Evolutionary conservation across 257 asterid species (phyloP).

Genomic region (Salvia hispanica): DNA sequence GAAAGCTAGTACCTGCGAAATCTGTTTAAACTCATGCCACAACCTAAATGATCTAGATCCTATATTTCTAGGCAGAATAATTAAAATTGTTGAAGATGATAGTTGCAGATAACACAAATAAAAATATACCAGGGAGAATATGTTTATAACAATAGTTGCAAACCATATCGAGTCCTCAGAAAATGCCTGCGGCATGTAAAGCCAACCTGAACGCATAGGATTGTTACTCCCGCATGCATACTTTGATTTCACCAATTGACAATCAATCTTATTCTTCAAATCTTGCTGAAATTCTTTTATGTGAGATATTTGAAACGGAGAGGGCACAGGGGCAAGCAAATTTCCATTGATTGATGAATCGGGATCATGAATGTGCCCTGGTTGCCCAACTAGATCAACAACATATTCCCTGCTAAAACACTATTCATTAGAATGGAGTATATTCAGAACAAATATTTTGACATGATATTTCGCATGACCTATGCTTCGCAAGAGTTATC

Average conservation of each 20-base stretch:
- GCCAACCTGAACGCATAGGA: constrained; percentile 58
- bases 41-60: not conserved
- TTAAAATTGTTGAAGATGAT: not conserved
- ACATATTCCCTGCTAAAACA: constrained; percentile 75
- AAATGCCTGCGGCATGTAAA: constrained; percentile 11
- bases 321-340: constrained; percentile 64
- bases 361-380: constrained; percentile 78
- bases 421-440: constrained; percentile 25
- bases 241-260: constrained; percentile 49
- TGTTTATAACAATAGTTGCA: not conserved
- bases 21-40: not conserved
- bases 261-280: constrained; percentile 37
- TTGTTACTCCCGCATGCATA: constrained; percentile 34
- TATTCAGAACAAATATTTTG: not conserved
- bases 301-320: constrained; percentile 82
- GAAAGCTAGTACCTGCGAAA: not conserved
- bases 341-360: constrained; percentile 82
- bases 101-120: not conserved
- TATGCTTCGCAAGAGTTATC: not conserved
- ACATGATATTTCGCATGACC: not conserved
- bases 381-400: constrained; percentile 91
- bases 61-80: not conserved
- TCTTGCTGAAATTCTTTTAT: constrained; percentile 65
- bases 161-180: constrained; percentile 13
- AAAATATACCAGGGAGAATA: not conserved